Evolutionary conservation across 352 stramenopile genomes (phyloP), one percentile per base, ranked within the genome.

Genomic region (Globisporangium orthogonon): DNA sequence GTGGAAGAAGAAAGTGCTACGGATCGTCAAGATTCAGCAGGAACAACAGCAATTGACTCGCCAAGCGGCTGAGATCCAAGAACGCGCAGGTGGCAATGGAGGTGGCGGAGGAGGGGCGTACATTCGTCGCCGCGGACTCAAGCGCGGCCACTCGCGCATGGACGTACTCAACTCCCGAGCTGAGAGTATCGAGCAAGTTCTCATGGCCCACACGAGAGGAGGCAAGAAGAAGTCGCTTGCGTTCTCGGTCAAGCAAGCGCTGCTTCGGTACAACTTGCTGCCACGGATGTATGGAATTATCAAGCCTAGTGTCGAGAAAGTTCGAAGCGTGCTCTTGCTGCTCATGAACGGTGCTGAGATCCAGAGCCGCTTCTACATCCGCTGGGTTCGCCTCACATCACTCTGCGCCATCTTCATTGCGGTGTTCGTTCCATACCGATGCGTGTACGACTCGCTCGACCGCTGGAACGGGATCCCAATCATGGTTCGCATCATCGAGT

Each of bases 1-100:
- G 39, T 89, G 74, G 78, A 83, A 85, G 54, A 56, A 69, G 29
- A 87, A 85, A 43, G 76, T 89, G 17, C 50, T 87, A 41, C 73
- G 72, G 1, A 83, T 87, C 44, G 71, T 80, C 30, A 78, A 79
- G 46, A 85, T 86, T 39, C 71, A 86, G 46, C 70, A 87, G 41
- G 73, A 88, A 18, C 78, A 91, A 35, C 74, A 83, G 28, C 60
- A 72, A 6, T 60, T 85, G 30, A 67, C 72, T 17, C 77, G 73
- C 10, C 44, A 82, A 1, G 71, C 73, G 0, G 63, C 67, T 23
- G 74, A 78, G 62, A 65, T 65, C 4, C 71, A 62, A 43, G 56
- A 75, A 54, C 52, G 37, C 35, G 65, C 55, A 17, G 46, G n/a
- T 0, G 23, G 31, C 18, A 45, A 1, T 18, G 47, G 39, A 50